A percentile compares a stretch with the other conserved stretches of the same genome.
phyloP scores from a whole-genome alignment of 1,284 basidiomycete genomes.

The Ustilago loliicola region DNA sequence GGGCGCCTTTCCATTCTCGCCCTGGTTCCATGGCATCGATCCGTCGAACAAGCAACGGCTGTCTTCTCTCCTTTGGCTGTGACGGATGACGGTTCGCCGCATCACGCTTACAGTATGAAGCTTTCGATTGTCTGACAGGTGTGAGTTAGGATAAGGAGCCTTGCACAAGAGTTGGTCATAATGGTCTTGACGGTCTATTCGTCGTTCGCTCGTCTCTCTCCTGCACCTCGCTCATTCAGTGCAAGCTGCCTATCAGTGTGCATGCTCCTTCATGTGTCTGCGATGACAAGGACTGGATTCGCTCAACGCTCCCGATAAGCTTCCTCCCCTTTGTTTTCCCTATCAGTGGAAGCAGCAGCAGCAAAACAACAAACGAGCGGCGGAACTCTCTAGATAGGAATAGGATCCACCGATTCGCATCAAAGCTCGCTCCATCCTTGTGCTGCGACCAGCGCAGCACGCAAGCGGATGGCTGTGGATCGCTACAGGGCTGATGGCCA shows the following conservation, averaged over 20 bases:
- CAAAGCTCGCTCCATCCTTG: background rate
- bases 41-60: background rate
- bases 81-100: constrained; percentile 21
- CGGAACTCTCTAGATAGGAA: background rate
- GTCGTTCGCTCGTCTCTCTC: constrained; percentile 3
- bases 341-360: background rate
- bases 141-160: background rate
- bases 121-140: background rate
- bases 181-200: constrained; percentile 32
- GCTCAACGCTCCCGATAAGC: constrained; percentile 8
- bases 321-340: background rate
- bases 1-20: too few species aligned
- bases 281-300: background rate
- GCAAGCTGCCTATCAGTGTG: background rate
- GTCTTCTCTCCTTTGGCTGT: background rate
- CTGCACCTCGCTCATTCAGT: background rate
- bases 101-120: constrained; percentile 8
- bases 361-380: too few species aligned
- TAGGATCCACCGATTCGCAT: constrained; percentile 5
- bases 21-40: background rate
- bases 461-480: constrained; percentile 8
- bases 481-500: background rate
- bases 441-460: constrained; percentile 5
- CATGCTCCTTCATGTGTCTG: background rate
- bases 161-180: constrained; percentile 10